These are phyloP conservation scores for Penicillium psychrosexuale DNA, from an alignment of 2,329 filamentous ascomycete genomes.

Conservation along the genomic window DNA sequence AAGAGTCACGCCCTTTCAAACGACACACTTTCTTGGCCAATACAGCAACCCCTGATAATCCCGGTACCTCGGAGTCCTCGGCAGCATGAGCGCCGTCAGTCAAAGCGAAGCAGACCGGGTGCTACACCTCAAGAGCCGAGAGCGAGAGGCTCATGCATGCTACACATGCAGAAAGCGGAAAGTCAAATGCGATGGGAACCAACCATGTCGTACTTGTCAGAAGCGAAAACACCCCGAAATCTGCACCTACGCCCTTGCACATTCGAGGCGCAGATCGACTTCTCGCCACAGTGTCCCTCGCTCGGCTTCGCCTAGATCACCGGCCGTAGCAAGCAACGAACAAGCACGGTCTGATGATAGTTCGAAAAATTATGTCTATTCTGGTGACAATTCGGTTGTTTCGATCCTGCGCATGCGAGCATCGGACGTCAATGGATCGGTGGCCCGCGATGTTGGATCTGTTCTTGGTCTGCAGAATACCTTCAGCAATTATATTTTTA, in stretches of 20 bases:
- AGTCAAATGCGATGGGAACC: conserved; percentile 33
- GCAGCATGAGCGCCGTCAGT: conserved; percentile 15
- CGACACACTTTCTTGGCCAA: background rate
- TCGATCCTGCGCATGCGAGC: conserved; percentile 28
- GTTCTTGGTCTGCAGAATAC: conserved; percentile 34
- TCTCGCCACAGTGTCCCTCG: background rate
- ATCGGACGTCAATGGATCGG: conserved; percentile 27
- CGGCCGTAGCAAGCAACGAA: background rate
- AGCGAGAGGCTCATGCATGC: conserved; percentile 32
- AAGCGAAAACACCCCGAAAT: conserved; percentile 30
- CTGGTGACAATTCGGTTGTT: conserved; percentile 32
- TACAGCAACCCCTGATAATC: background rate
- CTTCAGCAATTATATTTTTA: conserved; percentile 31
- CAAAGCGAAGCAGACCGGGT: conserved; percentile 31
- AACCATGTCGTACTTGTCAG: conserved; percentile 30
- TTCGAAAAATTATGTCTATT: conserved; percentile 25
- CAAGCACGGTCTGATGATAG: background rate
- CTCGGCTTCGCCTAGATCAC: background rate
- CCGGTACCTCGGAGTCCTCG: conserved; percentile 10
- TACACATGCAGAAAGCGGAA: conserved; percentile 38
- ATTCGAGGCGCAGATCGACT: background rate
- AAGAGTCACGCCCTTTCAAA: background rate
- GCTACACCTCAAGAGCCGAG: conserved; percentile 27
- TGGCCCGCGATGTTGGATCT: conserved; percentile 28
- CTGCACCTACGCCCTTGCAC: conserved; percentile 23